Evolutionary conservation across 1,139 yeast genomes (phyloP).

Genomic region (Schwanniomyces etchellsii): DNA sequence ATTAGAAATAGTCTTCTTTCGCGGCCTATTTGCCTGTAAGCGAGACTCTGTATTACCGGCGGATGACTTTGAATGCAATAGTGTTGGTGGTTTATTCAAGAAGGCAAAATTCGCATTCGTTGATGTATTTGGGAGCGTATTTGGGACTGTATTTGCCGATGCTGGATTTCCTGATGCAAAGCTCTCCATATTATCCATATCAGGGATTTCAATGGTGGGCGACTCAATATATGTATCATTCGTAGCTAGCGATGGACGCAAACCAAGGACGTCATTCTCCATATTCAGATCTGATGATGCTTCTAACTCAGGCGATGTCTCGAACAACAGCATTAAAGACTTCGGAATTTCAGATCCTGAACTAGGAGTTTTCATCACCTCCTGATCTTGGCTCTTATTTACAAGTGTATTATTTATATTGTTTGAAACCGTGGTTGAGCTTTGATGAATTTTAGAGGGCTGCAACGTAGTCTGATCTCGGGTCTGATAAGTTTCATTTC

Average conservation of each 20-base stretch:
- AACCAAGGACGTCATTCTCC: slow-evolving; percentile 1
- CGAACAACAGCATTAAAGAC: slow-evolving; percentile 68
- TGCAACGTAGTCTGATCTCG: slow-evolving; percentile 9
- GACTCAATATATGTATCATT: slow-evolving; percentile 25
- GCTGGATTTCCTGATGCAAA: slow-evolving; percentile 1
- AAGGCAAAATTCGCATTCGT: background rate
- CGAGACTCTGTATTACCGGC: slow-evolving; percentile 38
- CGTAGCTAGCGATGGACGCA: background rate
- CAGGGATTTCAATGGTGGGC: slow-evolving; percentile 45
- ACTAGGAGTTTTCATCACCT: slow-evolving; percentile 1
- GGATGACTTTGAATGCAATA: slow-evolving; percentile 46
- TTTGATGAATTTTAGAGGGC: background rate
- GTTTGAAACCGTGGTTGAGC: background rate
- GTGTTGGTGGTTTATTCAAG: slow-evolving; percentile 46
- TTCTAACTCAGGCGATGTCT: slow-evolving; percentile 20
- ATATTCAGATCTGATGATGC: slow-evolving; percentile 14
- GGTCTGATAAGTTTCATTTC: slow-evolving; percentile 21
- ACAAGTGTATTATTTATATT: slow-evolving; percentile 11
- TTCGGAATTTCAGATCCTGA: slow-evolving; percentile 53
- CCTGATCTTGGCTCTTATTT: slow-evolving; percentile 4
- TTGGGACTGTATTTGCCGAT: slow-evolving; percentile 17
- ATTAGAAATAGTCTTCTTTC: slow-evolving; percentile 37
- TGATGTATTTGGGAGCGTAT: slow-evolving; percentile 18
- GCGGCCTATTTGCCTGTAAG: slow-evolving; percentile 20
- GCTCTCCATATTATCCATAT: slow-evolving; percentile 26